A percentile compares a stretch with the other conserved stretches of the same genome.
phyloP scores from a whole-genome alignment of 73 alveolate genomes.

The Paramecium sonneborni region DNA sequence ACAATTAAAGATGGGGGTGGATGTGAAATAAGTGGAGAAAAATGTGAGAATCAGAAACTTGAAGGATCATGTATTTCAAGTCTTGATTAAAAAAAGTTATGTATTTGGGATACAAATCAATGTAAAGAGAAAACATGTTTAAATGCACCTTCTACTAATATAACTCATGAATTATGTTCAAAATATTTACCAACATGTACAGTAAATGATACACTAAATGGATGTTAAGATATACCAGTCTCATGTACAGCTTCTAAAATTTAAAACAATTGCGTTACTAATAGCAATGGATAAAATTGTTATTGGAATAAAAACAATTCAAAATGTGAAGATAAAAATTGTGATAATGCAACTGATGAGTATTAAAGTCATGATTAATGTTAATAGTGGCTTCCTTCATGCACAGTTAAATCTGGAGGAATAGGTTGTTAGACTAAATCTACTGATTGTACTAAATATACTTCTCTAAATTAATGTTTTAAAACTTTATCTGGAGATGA shows the following conservation, averaged over 20 bases:
- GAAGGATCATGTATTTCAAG: not conserved
- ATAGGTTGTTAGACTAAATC: not conserved
- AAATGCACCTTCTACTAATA: not conserved
- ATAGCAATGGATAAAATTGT: not conserved
- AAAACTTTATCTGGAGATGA: not conserved
- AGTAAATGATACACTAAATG: not conserved
- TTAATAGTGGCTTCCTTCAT: not conserved
- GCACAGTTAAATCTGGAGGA: constrained; percentile 3
- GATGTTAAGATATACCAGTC: not conserved
- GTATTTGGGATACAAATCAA: not conserved
- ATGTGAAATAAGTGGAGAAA: not conserved
- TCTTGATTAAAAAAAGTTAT: not conserved
- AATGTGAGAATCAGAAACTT: not conserved
- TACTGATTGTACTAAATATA: not conserved
- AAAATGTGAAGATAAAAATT: not conserved
- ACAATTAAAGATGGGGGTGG: constrained; percentile 25
- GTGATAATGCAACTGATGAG: constrained; percentile 24
- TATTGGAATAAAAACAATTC: not conserved
- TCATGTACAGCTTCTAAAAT: not conserved
- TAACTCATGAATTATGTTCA: not conserved
- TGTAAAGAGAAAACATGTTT: constrained; percentile 4
- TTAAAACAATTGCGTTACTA: not conserved
- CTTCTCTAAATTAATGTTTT: not conserved
- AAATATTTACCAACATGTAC: not conserved
- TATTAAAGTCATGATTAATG: not conserved